Base-by-base conservation (phyloP, 2,329 filamentous ascomycete species). In the Fusarium avenaceum region DNA sequence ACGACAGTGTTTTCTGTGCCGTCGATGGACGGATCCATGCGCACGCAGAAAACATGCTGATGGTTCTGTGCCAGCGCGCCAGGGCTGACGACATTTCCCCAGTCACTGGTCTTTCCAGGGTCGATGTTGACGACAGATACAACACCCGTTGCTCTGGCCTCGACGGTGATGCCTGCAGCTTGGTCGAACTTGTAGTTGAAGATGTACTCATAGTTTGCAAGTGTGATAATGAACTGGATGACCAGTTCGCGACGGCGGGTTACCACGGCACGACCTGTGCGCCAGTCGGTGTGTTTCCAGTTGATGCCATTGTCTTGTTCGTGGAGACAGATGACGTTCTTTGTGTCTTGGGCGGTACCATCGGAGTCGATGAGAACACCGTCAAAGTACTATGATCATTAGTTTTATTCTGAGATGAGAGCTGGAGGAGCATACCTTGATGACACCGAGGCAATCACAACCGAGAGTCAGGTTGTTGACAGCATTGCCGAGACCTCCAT, bases 261-360 rank as follows among this genome's bases (percentile, higher is more conserved):
- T 0, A 91, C 87, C 1, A 87, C 86, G 0, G 88, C 87, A 11
- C 86, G 82, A 11, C 83, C 82, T 0, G 88, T 92, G n/a, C 89
- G 83, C 78, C 84, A 89, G 77, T 92, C 90, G 22, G 89, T 85
- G 78, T 92, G 90, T 74, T 92, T 92, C 89, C 89, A 92, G 22
- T 86, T 82, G 47, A 92, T 89, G 3, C 90, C 90, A 64, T 87
- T 86, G 73, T 92, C 90, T 72, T 91, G 86, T 76, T 92, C 90
- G 72, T 92, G 90, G 3, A 92, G 80, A 65, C 90, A 92, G 39
- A 92, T 80, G 3, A 88, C 88, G 26, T 79, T 78, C 69, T 88
- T 88, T n/a, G 69, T 67, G 7, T 68, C 72, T 84, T 88, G 43
- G 1, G 75, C 70, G 1, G 58, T 51, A 4, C 78, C 78, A 10